Conservation (phyloP, 108 stramenopile genomes). For the Skeletonema tropicum region DNA sequence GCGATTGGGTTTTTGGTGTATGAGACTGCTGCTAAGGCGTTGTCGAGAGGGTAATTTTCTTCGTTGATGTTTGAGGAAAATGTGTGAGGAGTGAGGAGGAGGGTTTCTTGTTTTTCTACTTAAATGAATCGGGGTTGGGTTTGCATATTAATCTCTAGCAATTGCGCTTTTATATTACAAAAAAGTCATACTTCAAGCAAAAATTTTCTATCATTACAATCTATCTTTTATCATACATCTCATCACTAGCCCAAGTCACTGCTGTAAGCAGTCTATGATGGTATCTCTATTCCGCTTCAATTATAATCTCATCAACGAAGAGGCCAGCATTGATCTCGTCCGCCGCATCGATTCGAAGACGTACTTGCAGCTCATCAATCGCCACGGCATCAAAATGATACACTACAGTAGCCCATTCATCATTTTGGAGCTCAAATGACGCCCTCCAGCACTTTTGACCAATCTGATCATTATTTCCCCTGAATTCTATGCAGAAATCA, state of each 20-base stretch:
- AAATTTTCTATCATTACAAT: not conserved
- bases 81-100: no score
- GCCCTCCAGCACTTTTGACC: conserved; percentile 5
- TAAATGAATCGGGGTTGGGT: no score
- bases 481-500: not conserved
- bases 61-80: not conserved
- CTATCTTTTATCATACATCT: not conserved
- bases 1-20: conserved; percentile 82
- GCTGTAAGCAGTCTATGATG: not conserved
- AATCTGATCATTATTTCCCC: not conserved
- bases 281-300: not conserved
- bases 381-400: not conserved
- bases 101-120: no score
- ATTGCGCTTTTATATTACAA: no score
- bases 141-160: no score
- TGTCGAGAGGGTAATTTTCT: conserved; percentile 6
- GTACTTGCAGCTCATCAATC: not conserved
- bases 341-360: not conserved
- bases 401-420: not conserved
- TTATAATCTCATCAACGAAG: not conserved
- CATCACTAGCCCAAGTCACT: not conserved
- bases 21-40: conserved; percentile 54
- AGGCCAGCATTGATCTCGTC: not conserved
- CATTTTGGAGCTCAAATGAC: not conserved
- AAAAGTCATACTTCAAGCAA: not conserved